Conservation (phyloP, 352 stramenopile species). For the Phytopythium delawarense region DNA sequence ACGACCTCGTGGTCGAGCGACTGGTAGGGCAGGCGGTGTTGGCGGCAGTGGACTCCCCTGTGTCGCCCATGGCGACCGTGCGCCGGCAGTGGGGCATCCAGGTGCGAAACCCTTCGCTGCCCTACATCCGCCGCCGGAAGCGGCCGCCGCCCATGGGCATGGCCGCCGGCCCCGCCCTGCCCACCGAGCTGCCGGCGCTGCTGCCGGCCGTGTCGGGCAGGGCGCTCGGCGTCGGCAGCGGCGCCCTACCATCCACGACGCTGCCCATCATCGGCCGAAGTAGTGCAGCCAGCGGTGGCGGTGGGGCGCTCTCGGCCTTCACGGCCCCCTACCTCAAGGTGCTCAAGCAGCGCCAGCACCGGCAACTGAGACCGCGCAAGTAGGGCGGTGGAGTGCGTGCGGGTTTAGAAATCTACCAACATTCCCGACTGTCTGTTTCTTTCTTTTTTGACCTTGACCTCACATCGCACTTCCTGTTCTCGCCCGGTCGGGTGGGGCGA, state of each 20-base stretch:
- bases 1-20: background rate
- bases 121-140: conserved; percentile 73
- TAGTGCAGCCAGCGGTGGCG: background rate
- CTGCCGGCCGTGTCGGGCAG: conserved; percentile 20
- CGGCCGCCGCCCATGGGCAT: conserved; percentile 17
- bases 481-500: background rate
- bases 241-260: background rate
- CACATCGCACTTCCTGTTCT: background rate
- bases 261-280: conserved; percentile 3
- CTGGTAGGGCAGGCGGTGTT: background rate
- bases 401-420: conserved; percentile 2
- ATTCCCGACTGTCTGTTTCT: conserved; percentile 5
- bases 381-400: background rate
- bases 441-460: background rate
- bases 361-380: conserved; percentile 9
- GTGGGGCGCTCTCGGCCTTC: conserved; percentile 11
- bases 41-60: background rate
- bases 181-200: background rate
- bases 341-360: conserved; percentile 53
- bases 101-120: conserved; percentile 50
- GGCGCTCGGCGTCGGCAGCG: conserved; percentile 6
- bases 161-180: background rate
- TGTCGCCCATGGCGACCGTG: conserved; percentile 11
- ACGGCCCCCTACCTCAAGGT: conserved; percentile 69
- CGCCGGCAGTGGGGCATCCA: conserved; percentile 52